Base-by-base conservation (phyloP, 306 rosid species). In the Heteromeles arbutifolia region DNA sequence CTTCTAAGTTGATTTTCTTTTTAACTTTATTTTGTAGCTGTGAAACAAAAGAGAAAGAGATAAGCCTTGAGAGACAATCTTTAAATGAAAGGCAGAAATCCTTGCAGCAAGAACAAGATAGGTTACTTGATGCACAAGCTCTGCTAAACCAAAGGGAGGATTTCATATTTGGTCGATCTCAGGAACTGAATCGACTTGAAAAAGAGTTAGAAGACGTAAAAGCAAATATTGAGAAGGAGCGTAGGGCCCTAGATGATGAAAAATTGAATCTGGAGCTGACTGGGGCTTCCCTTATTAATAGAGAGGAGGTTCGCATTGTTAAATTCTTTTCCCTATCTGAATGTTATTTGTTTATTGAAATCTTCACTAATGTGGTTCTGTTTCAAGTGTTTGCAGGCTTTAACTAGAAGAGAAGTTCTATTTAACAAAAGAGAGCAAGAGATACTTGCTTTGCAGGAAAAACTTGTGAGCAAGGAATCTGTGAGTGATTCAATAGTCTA, bases 141-240 rank as follows among this genome's bases (percentile, higher is more conserved):
- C 85, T 84, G 77, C 87, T 96, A 24, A 96, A 90, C 75, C 90
- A 92, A 80, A 86, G 99, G 85, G 99, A 92, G 84, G 87, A 83
- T 18, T 83, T 75, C 68, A 77, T 96, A 69, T 87, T 86, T 56
- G 78, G 81, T 73, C 88, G 88, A 77, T 86, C 98, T 69, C 85
- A 80, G 85, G 97, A 96, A 63, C 85, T 92, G 70, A 84, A 79
- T 82, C 86, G 79, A 77, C 91, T 84, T 74, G 89, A 90, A 74
- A 96, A 89, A 80, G 91, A 90, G 75, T 78, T 87, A 44, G 97
- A 96, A 81, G 88, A 90, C 53, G 39, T 82, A 39, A 88, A 85
- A 83, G 72, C 70, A 57, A 78, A 79, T 73, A 50, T 81, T 68
- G 93, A 90, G 81, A 80, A 79, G 77, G 92, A 92, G 69, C 84